A percentile compares a stretch with the other conserved stretches of the same genome.
phyloP scores from a whole-genome alignment of 352 stramenopile species.

The Elongisporangium anandrum region DNA sequence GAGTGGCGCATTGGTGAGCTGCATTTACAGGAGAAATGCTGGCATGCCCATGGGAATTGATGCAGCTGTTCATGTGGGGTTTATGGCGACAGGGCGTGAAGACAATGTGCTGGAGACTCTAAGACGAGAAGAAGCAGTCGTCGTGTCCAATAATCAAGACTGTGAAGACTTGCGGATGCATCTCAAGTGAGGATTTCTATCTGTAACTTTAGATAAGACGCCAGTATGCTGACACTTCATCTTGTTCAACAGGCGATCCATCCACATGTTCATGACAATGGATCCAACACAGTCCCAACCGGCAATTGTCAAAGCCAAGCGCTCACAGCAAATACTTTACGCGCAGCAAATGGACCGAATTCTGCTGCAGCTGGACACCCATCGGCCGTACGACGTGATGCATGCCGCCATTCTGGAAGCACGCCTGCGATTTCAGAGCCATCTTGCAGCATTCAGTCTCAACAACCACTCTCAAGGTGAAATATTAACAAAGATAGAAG shows the following conservation, averaged over 20 bases:
- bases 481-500: neutral
- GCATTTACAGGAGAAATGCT: neutral
- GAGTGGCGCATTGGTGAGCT: slow-evolving; percentile 33
- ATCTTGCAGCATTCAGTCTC: neutral
- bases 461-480: neutral
- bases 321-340: slow-evolving; percentile 26
- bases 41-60: too few relatives aligned
- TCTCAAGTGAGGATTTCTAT: slow-evolving; percentile 9
- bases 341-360: slow-evolving; percentile 40
- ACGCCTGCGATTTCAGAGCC: slow-evolving; percentile 15
- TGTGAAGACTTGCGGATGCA: slow-evolving; percentile 14
- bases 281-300: slow-evolving; percentile 1
- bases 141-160: neutral
- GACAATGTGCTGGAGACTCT: slow-evolving; percentile 18
- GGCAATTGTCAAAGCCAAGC: slow-evolving; percentile 11
- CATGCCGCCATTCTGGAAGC: slow-evolving; percentile 14
- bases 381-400: slow-evolving; percentile 22
- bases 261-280: slow-evolving; percentile 15
- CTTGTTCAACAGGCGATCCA: slow-evolving; percentile 13
- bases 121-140: slow-evolving; percentile 1
- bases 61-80: too few relatives aligned
- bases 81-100: slow-evolving; percentile 21
- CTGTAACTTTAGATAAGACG: neutral
- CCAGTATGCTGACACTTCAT: neutral
- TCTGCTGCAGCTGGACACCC: slow-evolving; percentile 20